Base-by-base conservation (phyloP, 2,329 filamentous ascomycete species). In the Colletotrichum sp. region DNA sequence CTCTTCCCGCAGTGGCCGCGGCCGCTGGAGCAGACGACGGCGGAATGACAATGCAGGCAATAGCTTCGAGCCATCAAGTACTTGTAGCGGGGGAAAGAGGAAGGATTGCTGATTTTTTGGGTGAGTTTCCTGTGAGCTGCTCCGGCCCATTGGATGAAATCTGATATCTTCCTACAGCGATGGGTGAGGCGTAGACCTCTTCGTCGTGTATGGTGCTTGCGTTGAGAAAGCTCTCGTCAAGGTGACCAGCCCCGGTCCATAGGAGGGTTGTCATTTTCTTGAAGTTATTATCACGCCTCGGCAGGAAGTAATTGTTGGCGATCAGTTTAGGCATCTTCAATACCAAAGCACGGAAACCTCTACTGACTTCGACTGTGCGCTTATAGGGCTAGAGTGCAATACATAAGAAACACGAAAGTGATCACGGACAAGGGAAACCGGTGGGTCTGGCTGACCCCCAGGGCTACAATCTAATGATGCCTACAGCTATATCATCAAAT, bases 401-500 rank as follows among this genome's bases (percentile, higher is more conserved):
- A 43, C 18, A 48, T 21, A 5, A 16, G 15, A 2, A 36, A 36
- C 34, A 36, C 34, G 34, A 4, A 21, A 48, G 6, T 21, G 43
- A 7, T 5, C 18, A 13, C 10, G 10, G 18, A 48, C 43, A 10
- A 0, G n/a, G n/a, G 8, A 48, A 21, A n/a, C n/a, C 43, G n/a
- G 6, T 4, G 6, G 5, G 32, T 0, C 10, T 21, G 43, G 12
- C 43, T 7, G 10, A 48, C 2, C n/a, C 1, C 4, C 43, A 48
- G n/a, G 43, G 43, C 43, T 48, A 3, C 10, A 21, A 21, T 48
- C 10, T 21, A 10, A 48, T 13, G 43, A 7, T 48, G n/a, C n/a
- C 43, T n/a, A 12, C 0, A 13, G 43, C 12, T 6, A 21, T 13
- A 48, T 21, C 9, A 43, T 43, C 39, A n/a, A n/a, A 18, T 48